A percentile compares a stretch with the other conserved stretches of the same genome.
phyloP scores from a whole-genome alignment of 768 basidiomycete species.

The Coprinopsis sp. region DNA sequence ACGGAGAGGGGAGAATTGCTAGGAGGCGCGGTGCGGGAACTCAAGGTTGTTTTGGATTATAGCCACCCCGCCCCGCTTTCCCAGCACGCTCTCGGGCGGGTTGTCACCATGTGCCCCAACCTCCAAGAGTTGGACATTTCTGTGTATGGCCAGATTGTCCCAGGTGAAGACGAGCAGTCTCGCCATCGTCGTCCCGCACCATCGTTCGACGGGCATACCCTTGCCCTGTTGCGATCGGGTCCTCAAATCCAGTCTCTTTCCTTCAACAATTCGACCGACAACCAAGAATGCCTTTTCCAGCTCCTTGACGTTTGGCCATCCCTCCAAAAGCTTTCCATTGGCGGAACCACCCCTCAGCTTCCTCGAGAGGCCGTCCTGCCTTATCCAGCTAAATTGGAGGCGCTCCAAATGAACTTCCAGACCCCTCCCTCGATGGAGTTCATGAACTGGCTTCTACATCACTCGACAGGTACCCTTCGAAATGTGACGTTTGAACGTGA shows the following conservation, averaged over 20 bases:
- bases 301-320: conserved; percentile 62
- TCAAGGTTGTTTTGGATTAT: conserved; percentile 59
- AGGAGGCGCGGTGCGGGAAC: conserved; percentile 46
- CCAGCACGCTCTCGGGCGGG: conserved; percentile 52
- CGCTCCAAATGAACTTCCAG: conserved; percentile 64
- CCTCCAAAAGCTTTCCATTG: conserved; percentile 50
- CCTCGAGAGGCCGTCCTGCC: conserved; percentile 43
- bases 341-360: conserved; percentile 53
- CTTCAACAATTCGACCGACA: conserved; percentile 71
- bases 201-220: conserved; percentile 47
- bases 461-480: conserved; percentile 45
- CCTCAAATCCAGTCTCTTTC: conserved; percentile 49
- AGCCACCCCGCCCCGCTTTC: conserved; percentile 60
- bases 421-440: conserved; percentile 57
- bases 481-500: conserved; percentile 58
- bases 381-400: conserved; percentile 30
- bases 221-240: conserved; percentile 49
- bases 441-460: conserved; percentile 64
- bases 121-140: conserved; percentile 51
- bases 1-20: conserved; percentile 46
- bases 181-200: conserved; percentile 49
- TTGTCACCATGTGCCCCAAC: conserved; percentile 56
- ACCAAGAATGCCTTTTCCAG: conserved; percentile 50
- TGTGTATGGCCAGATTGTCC: conserved; percentile 53
- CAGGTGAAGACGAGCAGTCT: conserved; percentile 31